A percentile compares a stretch with the other conserved stretches of the same genome.
Conservation (phyloP, 768 basidiomycete genomes). For the Ramaria sp. region DNA sequence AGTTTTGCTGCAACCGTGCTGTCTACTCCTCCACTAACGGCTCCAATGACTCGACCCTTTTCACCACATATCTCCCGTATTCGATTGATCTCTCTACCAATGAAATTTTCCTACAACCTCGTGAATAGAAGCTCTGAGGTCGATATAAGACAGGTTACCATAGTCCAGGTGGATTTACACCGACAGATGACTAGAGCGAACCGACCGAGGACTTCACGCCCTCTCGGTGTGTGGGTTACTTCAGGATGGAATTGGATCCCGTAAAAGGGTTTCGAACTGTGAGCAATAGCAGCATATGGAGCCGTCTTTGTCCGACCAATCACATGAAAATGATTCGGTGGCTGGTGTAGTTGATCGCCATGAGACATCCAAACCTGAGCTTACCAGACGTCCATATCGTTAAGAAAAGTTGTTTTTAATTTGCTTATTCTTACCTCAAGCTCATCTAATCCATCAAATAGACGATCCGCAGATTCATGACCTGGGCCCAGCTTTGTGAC, state of each 20-base stretch:
- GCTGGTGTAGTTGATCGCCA: conserved; percentile 80
- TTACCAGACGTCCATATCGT: neutral
- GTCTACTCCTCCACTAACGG: conserved; percentile 95
- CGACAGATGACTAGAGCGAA: conserved; percentile 82
- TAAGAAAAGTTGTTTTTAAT: neutral
- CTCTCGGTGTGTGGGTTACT: conserved; percentile 87
- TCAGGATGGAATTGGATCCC: conserved; percentile 99
- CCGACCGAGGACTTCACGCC: conserved; percentile 78
- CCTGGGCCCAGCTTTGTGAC: conserved; percentile 51
- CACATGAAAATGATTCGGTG: conserved; percentile 76
- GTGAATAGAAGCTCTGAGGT: conserved; percentile 4
- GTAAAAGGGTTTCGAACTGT: conserved; percentile 79
- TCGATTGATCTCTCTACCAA: conserved; percentile 89
- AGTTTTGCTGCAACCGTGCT: conserved; percentile 97
- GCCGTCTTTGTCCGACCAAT: conserved; percentile 82
- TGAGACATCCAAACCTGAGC: conserved; percentile 99
- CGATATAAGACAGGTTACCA: conserved; percentile 41
- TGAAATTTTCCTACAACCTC: conserved; percentile 76
- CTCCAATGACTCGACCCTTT: conserved; percentile 93
- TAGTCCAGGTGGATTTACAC: conserved; percentile 82
- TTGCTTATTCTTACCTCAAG: conserved; percentile 6
- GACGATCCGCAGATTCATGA: conserved; percentile 40
- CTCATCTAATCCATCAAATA: conserved; percentile 82
- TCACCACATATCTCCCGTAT: conserved; percentile 92
- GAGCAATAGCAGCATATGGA: conserved; percentile 89